Evolutionary conservation across 768 basidiomycete species (phyloP), one percentile per base, ranked within the genome.

Genomic region (Dentipellis sp.): DNA sequence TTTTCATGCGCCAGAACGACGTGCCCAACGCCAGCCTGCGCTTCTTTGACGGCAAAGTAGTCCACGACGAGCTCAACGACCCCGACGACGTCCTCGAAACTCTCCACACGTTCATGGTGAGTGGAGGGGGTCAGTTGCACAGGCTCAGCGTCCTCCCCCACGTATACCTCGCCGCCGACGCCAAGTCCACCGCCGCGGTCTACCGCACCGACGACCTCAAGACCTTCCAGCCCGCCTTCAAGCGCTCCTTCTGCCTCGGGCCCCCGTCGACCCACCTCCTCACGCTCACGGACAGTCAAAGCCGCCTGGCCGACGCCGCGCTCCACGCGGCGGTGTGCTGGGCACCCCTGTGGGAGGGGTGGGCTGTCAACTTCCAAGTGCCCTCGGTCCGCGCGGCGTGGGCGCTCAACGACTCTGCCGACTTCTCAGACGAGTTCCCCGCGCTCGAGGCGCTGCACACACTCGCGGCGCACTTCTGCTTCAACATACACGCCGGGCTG

Each of bases 251-350:
- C 29, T 29, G 29, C 29, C 29, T 29, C 29, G 6, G 6, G 29
- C 6, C 29, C 29, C 29, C 3, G 29, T 58, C 42, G 53, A 53
- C 21, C 37, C 56, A 21, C 54, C n/a, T 10, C 59, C 46, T 49
- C 8, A 50, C 57, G 17, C 50, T 42, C 46, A 53, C 54, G 10
- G 52, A 53, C 50, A 55, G 29, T 14, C 48, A 49, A 5, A 47
- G 46, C 35, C 60, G 60, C 34, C 58, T 56, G 53, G 53, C 52
- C n/a, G 56, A 61, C 55, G 58, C 60, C 3, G 17, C 59, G 39
- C 40, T 61, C 29, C 58, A 61, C 42, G 60, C 60, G 37, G 54
- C 60, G 17, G 54, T 51, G 39, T 61, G 60, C 47, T 61, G 58
- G 55, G 60, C 54, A 12, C 55, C 45, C 36, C 14, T 36, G 29